These are phyloP conservation scores for Rhizophora apiculata DNA, from an alignment of 345 rosid species.

Conservation along the genomic window DNA sequence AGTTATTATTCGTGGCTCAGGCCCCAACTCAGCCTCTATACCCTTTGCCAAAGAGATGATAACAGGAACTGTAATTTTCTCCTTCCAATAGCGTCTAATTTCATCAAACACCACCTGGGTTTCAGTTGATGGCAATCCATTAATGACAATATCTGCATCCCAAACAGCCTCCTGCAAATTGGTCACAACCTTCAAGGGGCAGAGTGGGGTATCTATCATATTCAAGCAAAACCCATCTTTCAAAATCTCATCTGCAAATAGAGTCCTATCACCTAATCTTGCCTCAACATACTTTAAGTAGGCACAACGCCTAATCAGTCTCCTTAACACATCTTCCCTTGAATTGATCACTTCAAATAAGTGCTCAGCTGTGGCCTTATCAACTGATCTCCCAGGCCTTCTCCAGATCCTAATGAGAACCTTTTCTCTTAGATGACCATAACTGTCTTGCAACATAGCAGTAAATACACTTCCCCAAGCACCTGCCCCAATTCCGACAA, in stretches of 20 bases:
- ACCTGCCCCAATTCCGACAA: constrained; percentile 91
- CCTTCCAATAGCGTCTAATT: constrained; percentile 83
- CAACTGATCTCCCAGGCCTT: constrained; percentile 75
- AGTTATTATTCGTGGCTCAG: constrained; percentile 80
- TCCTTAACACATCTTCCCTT: constrained; percentile 84
- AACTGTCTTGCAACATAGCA: constrained; percentile 83
- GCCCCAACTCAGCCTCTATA: constrained; percentile 75
- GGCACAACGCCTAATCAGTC: constrained; percentile 89
- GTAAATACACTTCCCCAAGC: constrained; percentile 98
- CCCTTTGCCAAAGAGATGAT: constrained; percentile 91
- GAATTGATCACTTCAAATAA: constrained; percentile 95
- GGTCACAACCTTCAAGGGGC: constrained; percentile 90
- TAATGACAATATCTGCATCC: constrained; percentile 96
- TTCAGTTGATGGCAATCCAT: constrained; percentile 95
- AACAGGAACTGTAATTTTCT: constrained; percentile 65
- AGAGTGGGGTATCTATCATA: constrained; percentile 90
- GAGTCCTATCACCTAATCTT: constrained; percentile 84
- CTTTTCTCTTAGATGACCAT: constrained; percentile 80
- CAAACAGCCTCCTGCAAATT: constrained; percentile 97
- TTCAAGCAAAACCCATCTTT: constrained; percentile 96
- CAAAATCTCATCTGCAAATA: constrained; percentile 83
- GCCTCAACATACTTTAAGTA: constrained; percentile 95
- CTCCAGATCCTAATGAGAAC: constrained; percentile 91
- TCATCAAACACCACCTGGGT: constrained; percentile 80
- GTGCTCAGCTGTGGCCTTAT: constrained; percentile 75